A percentile compares a stretch with the other conserved stretches of the same genome.
phyloP scores from a whole-genome alignment of 352 stramenopile genomes.

The Phytophthora gonapodyides region DNA sequence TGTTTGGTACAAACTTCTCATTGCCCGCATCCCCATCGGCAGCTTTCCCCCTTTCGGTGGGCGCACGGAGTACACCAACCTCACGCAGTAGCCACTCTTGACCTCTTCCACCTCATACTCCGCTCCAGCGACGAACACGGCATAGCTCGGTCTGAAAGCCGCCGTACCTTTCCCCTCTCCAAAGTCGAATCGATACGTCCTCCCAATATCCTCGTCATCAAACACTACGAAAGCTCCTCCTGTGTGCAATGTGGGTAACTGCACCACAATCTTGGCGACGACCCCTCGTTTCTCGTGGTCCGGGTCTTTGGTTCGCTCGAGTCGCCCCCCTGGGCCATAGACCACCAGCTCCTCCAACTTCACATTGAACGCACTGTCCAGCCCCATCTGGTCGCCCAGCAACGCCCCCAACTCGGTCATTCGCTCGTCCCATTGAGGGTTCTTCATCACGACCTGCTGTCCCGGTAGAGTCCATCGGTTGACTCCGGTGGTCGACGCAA shows the following conservation, averaged over 20 bases:
- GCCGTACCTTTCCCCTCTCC: not conserved
- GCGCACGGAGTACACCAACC: not conserved
- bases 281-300: not conserved
- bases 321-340: not conserved
- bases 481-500: not conserved
- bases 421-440: not conserved
- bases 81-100: not conserved
- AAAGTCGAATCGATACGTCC: not conserved
- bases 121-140: not conserved
- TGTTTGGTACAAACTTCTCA: no score
- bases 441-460: not conserved
- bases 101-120: not conserved
- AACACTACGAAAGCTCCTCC: conserved; percentile 1
- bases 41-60: no score
- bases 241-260: not conserved
- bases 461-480: not conserved
- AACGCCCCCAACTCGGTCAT: not conserved
- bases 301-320: not conserved
- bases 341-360: conserved; percentile 1
- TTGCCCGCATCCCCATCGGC: no score
- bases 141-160: not conserved
- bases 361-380: not conserved
- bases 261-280: not conserved
- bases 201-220: no score
- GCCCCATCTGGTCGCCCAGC: not conserved